These are phyloP conservation scores for Xylariaceae sp. DNA, from an alignment of 2,329 filamentous ascomycete genomes.

Conservation along the genomic window DNA sequence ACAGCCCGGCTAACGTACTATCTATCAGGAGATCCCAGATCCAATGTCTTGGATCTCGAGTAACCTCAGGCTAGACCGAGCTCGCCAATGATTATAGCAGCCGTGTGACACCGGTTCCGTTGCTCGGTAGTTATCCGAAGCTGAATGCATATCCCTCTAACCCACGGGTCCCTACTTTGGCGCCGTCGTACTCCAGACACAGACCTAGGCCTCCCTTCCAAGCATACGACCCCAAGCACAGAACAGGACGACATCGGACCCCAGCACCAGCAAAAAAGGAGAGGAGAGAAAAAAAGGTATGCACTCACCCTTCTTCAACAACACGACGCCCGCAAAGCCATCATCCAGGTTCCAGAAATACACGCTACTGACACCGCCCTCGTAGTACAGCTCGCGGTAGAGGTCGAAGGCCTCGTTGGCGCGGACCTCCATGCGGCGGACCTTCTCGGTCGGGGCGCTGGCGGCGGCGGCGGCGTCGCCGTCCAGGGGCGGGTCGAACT, in stretches of 20 bases:
- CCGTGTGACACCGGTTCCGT: conserved; percentile 2
- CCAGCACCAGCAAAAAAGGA: background rate
- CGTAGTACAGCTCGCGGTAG: conserved; percentile 95
- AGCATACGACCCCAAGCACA: no score
- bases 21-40: conserved; percentile 10
- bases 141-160: background rate
- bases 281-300: background rate
- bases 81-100: background rate
- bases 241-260: background rate
- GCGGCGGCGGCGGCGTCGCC: conserved; percentile 71
- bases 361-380: conserved; percentile 92
- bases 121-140: conserved; percentile 5
- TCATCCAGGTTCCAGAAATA: conserved; percentile 99
- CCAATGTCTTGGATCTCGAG: conserved; percentile 12
- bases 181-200: background rate
- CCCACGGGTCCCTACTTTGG: background rate
- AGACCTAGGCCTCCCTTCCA: background rate
- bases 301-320: conserved; percentile 88
- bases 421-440: conserved; percentile 89
- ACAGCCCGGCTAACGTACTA: background rate
- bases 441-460: conserved; percentile 84
- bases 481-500: conserved; percentile 85
- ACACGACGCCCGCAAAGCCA: conserved; percentile 92
- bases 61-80: conserved; percentile 1
- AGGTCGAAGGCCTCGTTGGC: conserved; percentile 97